Evolutionary conservation across 2,329 filamentous ascomycete genomes (phyloP).

Genomic region (Alternaria metachromatica): DNA sequence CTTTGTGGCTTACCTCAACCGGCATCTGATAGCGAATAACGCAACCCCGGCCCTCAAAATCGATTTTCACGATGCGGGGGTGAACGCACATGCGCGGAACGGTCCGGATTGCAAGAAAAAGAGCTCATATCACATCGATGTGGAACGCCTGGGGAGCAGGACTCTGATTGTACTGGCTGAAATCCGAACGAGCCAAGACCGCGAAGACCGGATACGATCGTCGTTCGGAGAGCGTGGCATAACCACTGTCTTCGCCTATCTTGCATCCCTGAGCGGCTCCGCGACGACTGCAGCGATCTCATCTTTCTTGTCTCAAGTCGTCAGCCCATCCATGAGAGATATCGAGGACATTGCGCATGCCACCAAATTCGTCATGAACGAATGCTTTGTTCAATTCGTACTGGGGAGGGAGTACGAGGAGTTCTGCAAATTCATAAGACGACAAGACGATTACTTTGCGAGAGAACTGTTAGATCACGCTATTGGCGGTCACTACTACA

Average conservation of each 20-base stretch:
- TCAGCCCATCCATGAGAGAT: slow-evolving; percentile 26
- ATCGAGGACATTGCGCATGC: slow-evolving; percentile 24
- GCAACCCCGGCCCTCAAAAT: slow-evolving; percentile 27
- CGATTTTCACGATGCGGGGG: slow-evolving; percentile 18
- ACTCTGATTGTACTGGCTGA: slow-evolving; percentile 25
- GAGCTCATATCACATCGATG: slow-evolving; percentile 24
- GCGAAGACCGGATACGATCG: slow-evolving; percentile 17
- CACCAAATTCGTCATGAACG: slow-evolving; percentile 25
- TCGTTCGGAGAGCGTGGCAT: slow-evolving; percentile 14
- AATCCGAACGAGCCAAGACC: slow-evolving; percentile 22
- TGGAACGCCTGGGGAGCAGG: slow-evolving; percentile 16
- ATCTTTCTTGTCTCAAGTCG: slow-evolving; percentile 20
- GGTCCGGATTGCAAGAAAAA: slow-evolving; percentile 12
- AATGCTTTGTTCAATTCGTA: slow-evolving; percentile 27
- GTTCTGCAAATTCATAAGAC: slow-evolving; percentile 30
- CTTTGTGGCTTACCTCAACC: slow-evolving; percentile 33
- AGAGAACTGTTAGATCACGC: slow-evolving; percentile 27
- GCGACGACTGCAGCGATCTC: slow-evolving; percentile 13
- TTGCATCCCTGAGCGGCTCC: slow-evolving; percentile 15
- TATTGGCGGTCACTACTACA: slow-evolving; percentile 23
- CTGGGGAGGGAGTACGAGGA: slow-evolving; percentile 22
- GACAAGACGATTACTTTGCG: slow-evolving; percentile 27
- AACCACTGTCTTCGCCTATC: slow-evolving; percentile 26
- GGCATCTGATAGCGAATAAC: slow-evolving; percentile 25
- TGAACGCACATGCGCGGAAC: slow-evolving; percentile 6